Evolutionary conservation across 1,139 yeast genomes (phyloP).

Genomic region (Pichia norvegensis): DNA sequence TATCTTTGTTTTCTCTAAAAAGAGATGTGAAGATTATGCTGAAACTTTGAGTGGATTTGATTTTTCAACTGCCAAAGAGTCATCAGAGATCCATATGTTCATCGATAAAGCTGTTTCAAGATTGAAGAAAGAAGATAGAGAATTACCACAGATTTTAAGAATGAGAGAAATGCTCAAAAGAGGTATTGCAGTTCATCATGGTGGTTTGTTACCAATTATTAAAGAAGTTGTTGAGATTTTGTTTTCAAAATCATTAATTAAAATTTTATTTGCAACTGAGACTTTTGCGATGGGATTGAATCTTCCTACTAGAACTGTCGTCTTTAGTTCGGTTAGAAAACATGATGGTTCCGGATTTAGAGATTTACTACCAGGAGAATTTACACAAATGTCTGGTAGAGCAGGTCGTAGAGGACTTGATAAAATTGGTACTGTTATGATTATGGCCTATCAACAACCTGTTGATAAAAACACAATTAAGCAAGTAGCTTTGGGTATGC

Average conservation of each 20-base stretch:
- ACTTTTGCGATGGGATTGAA: slow-evolving; percentile 97
- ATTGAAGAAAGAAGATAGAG: slow-evolving; percentile 85
- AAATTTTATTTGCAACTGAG: slow-evolving; percentile 93
- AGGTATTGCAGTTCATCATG: slow-evolving; percentile 96
- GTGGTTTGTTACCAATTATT: slow-evolving; percentile 90
- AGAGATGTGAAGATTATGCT: slow-evolving; percentile 89
- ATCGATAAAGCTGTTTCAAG: slow-evolving; percentile 84
- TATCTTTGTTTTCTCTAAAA: slow-evolving; percentile 85
- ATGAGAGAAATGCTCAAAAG: slow-evolving; percentile 76
- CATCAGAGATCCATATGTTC: slow-evolving; percentile 87
- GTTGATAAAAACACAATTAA: slow-evolving; percentile 48
- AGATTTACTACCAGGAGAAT: slow-evolving; percentile 87
- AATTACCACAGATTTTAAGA: slow-evolving; percentile 80
- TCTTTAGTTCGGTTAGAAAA: slow-evolving; percentile 74
- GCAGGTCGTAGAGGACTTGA: slow-evolving; percentile 99
- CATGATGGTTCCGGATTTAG: slow-evolving; percentile 86
- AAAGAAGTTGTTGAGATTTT: slow-evolving; percentile 92
- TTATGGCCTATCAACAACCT: slow-evolving; percentile 85
- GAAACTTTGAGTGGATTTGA: slow-evolving; percentile 66
- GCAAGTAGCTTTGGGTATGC: slow-evolving; percentile 76
- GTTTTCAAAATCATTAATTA: slow-evolving; percentile 77
- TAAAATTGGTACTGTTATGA: slow-evolving; percentile 96
- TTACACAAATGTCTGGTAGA: slow-evolving; percentile 98
- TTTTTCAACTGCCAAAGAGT: slow-evolving; percentile 75
- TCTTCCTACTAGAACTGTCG: slow-evolving; percentile 97